These are phyloP conservation scores for Persicaria maculosa DNA, from an alignment of 148 eudicot genomes.

Conservation along the genomic window DNA sequence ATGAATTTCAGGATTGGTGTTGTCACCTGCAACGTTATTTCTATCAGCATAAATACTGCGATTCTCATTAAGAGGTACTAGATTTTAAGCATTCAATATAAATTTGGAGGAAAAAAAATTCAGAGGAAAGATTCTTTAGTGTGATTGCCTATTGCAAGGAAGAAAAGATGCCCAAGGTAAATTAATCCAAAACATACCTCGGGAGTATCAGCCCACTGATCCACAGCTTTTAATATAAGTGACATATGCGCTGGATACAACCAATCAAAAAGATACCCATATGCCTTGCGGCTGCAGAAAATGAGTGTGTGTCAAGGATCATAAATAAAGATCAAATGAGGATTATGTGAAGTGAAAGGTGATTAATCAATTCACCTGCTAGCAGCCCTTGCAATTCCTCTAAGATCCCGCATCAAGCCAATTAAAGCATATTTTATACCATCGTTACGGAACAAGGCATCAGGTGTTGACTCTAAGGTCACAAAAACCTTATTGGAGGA, in stretches of 20 bases:
- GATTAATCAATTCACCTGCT: conserved; percentile 40
- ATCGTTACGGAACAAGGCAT: conserved; percentile 63
- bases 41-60: neutral
- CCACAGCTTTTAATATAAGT: conserved; percentile 65
- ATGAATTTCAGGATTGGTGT: conserved; percentile 80
- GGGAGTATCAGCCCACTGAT: conserved; percentile 82
- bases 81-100: neutral
- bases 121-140: neutral
- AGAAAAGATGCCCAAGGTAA: neutral
- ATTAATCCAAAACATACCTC: conserved; percentile 35
- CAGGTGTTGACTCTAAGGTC: conserved; percentile 66
- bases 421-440: conserved; percentile 63
- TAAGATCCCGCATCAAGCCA: conserved; percentile 89
- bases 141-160: neutral
- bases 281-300: conserved; percentile 62
- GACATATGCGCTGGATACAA: conserved; percentile 80
- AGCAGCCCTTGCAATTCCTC: conserved; percentile 87
- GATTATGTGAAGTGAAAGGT: neutral
- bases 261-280: conserved; percentile 87
- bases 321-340: neutral
- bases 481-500: conserved; percentile 44
- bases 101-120: neutral
- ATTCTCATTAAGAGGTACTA: neutral
- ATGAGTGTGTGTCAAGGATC: neutral
- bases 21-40: conserved; percentile 57